A percentile compares a stretch with the other conserved stretches of the same genome.
phyloP scores from a whole-genome alignment of 768 basidiomycete genomes.

The Clavulina sp. region DNA sequence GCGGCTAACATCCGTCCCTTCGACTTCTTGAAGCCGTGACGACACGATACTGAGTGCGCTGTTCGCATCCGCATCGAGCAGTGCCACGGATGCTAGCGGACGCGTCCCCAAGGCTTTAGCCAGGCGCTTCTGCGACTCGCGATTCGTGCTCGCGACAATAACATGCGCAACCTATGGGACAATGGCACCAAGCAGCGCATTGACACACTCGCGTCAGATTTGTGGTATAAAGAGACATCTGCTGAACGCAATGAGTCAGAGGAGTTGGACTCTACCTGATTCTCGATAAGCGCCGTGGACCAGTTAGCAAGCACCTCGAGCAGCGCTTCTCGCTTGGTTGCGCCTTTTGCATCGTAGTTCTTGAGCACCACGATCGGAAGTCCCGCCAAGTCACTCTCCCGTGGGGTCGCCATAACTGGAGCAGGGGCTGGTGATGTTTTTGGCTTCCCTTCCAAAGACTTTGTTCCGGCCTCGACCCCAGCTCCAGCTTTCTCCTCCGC shows the following conservation, averaged over 20 bases:
- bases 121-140: slow-evolving; percentile 70
- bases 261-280: slow-evolving; percentile 39
- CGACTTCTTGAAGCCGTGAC: slow-evolving; percentile 50
- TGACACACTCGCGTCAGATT: no score
- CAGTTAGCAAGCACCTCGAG: slow-evolving; percentile 64
- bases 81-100: slow-evolving; percentile 56
- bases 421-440: no score
- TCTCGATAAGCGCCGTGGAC: slow-evolving; percentile 69
- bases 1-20: slow-evolving; percentile 29
- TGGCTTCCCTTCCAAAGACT: slow-evolving; percentile 16
- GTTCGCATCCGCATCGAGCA: slow-evolving; percentile 70
- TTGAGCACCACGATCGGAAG: slow-evolving; percentile 79
- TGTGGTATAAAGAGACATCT: background rate
- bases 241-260: background rate
- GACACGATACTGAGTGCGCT: slow-evolving; percentile 70
- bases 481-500: background rate
- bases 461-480: slow-evolving; percentile 5
- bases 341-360: slow-evolving; percentile 49
- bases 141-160: slow-evolving; percentile 75
- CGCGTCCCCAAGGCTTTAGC: slow-evolving; percentile 73
- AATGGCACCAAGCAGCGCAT: background rate
- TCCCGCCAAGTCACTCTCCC: slow-evolving; percentile 24
- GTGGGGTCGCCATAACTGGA: background rate
- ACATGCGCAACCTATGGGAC: slow-evolving; percentile 66
- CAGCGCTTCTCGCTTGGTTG: slow-evolving; percentile 45